Evolutionary conservation across 1,284 basidiomycete genomes (phyloP).

Genomic region (Mycena sp.): DNA sequence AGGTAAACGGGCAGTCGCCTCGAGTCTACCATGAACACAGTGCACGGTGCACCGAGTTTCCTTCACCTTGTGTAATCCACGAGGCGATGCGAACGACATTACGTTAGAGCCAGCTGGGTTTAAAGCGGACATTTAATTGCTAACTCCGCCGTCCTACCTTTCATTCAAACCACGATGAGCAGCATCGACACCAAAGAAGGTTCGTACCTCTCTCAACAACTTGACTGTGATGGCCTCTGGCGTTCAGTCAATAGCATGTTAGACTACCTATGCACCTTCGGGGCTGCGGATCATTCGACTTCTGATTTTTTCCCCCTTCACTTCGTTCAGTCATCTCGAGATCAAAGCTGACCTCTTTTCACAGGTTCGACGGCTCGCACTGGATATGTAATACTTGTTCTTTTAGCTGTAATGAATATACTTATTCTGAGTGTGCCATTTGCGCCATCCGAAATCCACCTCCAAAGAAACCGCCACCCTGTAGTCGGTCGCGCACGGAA

Average conservation of each 20-base stretch:
- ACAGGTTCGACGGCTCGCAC: no score
- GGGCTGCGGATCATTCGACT: slow-evolving; percentile 30
- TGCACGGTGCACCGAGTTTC: not conserved
- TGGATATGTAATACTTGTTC: no score
- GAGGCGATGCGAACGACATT: slow-evolving; percentile 1
- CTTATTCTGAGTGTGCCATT: no score
- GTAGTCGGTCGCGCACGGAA: no score
- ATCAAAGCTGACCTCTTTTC: no score
- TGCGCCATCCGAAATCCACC: no score
- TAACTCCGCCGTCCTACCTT: not conserved
- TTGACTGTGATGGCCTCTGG: slow-evolving; percentile 25
- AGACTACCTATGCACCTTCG: slow-evolving; percentile 29
- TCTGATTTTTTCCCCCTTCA: slow-evolving; percentile 25
- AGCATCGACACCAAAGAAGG: slow-evolving; percentile 10
- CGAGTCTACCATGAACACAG: not conserved
- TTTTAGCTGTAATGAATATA: no score
- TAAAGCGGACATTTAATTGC: no score
- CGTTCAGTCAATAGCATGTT: slow-evolving; percentile 33
- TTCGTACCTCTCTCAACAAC: slow-evolving; percentile 6
- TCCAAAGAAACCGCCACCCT: no score
- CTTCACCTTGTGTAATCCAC: not conserved
- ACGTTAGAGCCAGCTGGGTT: no score
- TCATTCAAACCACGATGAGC: not conserved
- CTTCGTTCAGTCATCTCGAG: no score
- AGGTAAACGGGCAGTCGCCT: slow-evolving; percentile 8